A percentile compares a stretch with the other conserved stretches of the same genome.
Evolutionary conservation across 2,329 filamentous ascomycete species (phyloP).

Genomic region (Diaporthe humulicola): DNA sequence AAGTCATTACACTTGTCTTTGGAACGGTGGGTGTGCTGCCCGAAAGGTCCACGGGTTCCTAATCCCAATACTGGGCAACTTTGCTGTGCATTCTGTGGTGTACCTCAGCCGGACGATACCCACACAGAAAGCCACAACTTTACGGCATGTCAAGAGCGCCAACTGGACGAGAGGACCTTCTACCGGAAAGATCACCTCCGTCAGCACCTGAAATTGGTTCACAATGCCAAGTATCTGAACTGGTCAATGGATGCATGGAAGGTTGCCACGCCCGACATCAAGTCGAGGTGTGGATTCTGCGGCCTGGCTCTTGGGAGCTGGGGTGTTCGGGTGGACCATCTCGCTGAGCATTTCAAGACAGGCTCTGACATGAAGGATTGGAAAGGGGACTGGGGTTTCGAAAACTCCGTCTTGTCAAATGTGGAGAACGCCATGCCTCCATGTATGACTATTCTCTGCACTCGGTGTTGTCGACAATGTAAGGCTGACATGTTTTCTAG

Average conservation of each 20-base stretch:
- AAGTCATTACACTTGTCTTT: conserved; percentile 76
- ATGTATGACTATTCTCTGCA: conserved; percentile 62
- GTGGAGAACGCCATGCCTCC: conserved; percentile 77
- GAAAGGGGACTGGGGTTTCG: conserved; percentile 80
- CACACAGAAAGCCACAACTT: conserved; percentile 73
- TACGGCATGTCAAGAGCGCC: conserved; percentile 76
- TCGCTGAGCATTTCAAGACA: conserved; percentile 77
- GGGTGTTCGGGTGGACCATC: conserved; percentile 71
- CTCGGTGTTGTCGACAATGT: not conserved
- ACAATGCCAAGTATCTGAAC: conserved; percentile 70
- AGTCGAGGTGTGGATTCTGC: conserved; percentile 76
- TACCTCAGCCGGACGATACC: conserved; percentile 65
- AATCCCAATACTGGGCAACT: conserved; percentile 70
- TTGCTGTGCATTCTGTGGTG: conserved; percentile 72
- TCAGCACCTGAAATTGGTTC: conserved; percentile 74
- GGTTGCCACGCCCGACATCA: conserved; percentile 70
- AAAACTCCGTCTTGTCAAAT: conserved; percentile 70
- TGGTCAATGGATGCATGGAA: conserved; percentile 78
- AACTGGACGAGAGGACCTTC: conserved; percentile 72
- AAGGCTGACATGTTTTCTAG: conserved; percentile 51
- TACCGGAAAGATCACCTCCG: conserved; percentile 77
- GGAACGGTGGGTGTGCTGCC: conserved; percentile 75
- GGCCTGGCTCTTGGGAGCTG: conserved; percentile 73
- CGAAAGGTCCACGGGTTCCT: conserved; percentile 67
- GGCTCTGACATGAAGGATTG: conserved; percentile 77